Evolutionary conservation across 202 grass and related monocot genomes (phyloP).

Genomic region (Bolboschoenoplectus hybrid): DNA sequence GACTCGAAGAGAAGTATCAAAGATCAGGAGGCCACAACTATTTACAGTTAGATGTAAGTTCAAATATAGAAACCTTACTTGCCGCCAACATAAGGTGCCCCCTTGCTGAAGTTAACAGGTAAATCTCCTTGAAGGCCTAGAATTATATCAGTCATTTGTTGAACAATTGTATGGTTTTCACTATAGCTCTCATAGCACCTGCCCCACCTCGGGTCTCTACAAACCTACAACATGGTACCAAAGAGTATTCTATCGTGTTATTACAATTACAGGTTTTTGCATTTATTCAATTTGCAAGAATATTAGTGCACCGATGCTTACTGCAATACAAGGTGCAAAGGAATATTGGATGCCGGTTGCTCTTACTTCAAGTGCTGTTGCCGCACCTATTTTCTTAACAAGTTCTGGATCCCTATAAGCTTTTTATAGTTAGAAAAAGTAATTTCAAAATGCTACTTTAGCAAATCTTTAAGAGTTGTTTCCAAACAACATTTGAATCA

Average conservation of each 20-base stretch:
- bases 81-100: constrained; percentile 86
- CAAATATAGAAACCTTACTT: constrained; percentile 62
- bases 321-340: constrained; percentile 94
- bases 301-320: constrained; percentile 51
- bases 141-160: constrained; percentile 96
- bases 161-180: constrained; percentile 84
- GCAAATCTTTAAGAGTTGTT: background rate
- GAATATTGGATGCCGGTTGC: constrained; percentile 86
- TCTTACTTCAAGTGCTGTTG: constrained; percentile 93
- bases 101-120: constrained; percentile 78
- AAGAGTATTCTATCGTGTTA: constrained; percentile 31
- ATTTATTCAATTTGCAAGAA: constrained; percentile 28
- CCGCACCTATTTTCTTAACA: constrained; percentile 78
- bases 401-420: constrained; percentile 72
- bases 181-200: constrained; percentile 96
- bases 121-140: constrained; percentile 92
- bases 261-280: background rate
- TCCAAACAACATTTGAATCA: too few relatives aligned
- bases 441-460: background rate
- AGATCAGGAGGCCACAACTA: background rate
- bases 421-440: constrained; percentile 2
- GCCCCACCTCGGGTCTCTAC: constrained; percentile 99
- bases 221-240: constrained; percentile 64
- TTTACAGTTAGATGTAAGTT: constrained; percentile 7
- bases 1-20: background rate